Base-by-base conservation (phyloP, 2,329 filamentous ascomycete species). In the Xylogone sp. region DNA sequence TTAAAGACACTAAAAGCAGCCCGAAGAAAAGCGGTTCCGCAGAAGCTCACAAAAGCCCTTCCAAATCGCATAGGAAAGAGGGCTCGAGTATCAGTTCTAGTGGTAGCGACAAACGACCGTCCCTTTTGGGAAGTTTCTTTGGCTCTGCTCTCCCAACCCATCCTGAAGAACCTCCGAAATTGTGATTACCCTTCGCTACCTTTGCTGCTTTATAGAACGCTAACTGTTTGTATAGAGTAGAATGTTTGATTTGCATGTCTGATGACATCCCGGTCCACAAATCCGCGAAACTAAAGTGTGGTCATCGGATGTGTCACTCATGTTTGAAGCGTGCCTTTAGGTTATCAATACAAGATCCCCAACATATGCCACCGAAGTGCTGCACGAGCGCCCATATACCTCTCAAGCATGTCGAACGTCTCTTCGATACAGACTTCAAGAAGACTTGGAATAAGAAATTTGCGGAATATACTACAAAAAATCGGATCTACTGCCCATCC, bases 331-430 rank as follows among this genome's bases (percentile, higher is more conserved):
- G 83, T 46, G 78, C 83, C 52, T 96, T 95, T 69, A 82, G 78
- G 49, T 76, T 90, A 54, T 94, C 90, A 10, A 75, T 92, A 55
- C 84, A 78, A 42, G 88, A 95, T 65, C 84, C 88, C 1, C 79
- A 84, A 54, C 84, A 90, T 59, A 95, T 96, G 89, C 90, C 91
- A 18, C 91, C 91, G 0, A 81, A 78, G 64, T 96, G 90, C 69
- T 96, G 90, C 69, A 86, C 81, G 2, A 63, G 78, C 19, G 82
- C 90, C 12, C 79, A 82, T 59, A 95, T 96, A 52, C 83, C 87
- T 0, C 71, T 91, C 6, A 84, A 83, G 58, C 83, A 90, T 65
- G 90, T 93, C 22, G 87, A 93, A 12, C 77, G 77, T 21, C 73
- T 94, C 7, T 91, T 96, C 63, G 81, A 88, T 62, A 65, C 76